Percentiles rank a stretch among this genome's conserved stretches.
Evolutionary conservation across 441 rosid genomes (phyloP).

Genomic region (Dalechampia spathulata): DNA sequence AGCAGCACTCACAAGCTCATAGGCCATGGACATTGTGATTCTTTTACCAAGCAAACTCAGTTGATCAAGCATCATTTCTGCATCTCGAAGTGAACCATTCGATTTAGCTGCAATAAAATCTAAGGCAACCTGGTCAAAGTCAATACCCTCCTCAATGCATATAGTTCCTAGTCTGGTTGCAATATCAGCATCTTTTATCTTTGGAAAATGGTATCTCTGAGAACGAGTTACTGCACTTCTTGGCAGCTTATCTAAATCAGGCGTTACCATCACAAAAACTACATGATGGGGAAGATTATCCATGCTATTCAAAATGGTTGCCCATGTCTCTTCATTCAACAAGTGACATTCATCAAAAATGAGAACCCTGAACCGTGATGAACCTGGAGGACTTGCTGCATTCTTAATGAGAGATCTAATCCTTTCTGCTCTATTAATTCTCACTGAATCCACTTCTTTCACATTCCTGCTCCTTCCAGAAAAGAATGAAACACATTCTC

Average conservation of each 20-base stretch:
- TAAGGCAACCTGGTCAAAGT: slow-evolving; percentile 61
- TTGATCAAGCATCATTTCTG: slow-evolving; percentile 91
- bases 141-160: slow-evolving; percentile 67
- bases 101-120: slow-evolving; percentile 83
- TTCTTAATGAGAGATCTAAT: slow-evolving; percentile 53
- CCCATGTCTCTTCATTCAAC: slow-evolving; percentile 67
- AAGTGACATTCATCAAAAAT: slow-evolving; percentile 83
- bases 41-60: slow-evolving; percentile 78
- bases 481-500: slow-evolving; percentile 57
- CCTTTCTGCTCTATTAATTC: slow-evolving; percentile 47
- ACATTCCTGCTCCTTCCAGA: slow-evolving; percentile 63
- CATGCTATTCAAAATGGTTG: slow-evolving; percentile 47
- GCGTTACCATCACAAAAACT: slow-evolving; percentile 62
- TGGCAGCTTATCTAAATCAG: slow-evolving; percentile 73
- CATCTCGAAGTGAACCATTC: slow-evolving; percentile 86
- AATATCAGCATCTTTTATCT: slow-evolving; percentile 54
- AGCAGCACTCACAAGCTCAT: slow-evolving; percentile 65
- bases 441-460: slow-evolving; percentile 64
- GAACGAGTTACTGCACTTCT: slow-evolving; percentile 61
- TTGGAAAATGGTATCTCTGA: slow-evolving; percentile 72
- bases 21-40: slow-evolving; percentile 57
- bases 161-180: slow-evolving; percentile 50
- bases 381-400: slow-evolving; percentile 52
- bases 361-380: slow-evolving; percentile 69
- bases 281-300: slow-evolving; percentile 56